Evolutionary conservation across 495 filamentous ascomycete genomes (phyloP).

Genomic region (Cercophora samala): DNA sequence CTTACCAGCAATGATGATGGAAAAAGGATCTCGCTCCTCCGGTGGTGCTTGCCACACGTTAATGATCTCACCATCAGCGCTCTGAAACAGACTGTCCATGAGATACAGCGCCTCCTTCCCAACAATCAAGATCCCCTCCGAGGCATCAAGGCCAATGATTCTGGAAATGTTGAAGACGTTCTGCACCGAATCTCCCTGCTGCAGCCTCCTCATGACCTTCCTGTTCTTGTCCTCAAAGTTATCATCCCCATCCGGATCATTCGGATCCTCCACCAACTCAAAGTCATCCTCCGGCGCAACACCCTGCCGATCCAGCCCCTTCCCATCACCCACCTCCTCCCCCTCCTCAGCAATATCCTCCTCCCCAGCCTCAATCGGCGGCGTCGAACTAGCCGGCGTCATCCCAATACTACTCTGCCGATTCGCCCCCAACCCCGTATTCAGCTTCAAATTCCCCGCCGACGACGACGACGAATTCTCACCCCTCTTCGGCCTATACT

Average conservation of each 20-base stretch:
- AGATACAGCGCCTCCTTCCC: conserved; percentile 94
- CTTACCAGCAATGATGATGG: conserved; percentile 83
- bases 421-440: conserved; percentile 34
- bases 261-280: conserved; percentile 79
- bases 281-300: conserved; percentile 77
- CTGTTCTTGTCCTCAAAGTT: conserved; percentile 95
- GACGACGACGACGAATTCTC: too few species aligned
- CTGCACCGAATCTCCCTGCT: conserved; percentile 89
- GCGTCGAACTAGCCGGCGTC: conserved; percentile 18
- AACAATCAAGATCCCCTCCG: conserved; percentile 85
- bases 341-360: conserved; percentile 33
- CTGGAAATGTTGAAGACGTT: conserved; percentile 92
- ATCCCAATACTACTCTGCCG: conserved; percentile 16
- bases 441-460: conserved; percentile 40
- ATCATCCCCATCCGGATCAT: conserved; percentile 77
- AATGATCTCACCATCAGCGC: conserved; percentile 91
- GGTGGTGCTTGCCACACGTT: conserved; percentile 89
- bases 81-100: conserved; percentile 90
- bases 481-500: conserved; percentile 84
- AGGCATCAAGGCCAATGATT: conserved; percentile 86
- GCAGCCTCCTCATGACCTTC: conserved; percentile 91
- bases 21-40: conserved; percentile 92
- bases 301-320: conserved; percentile 23
- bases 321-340: conserved; percentile 14
- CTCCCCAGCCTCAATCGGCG: conserved; percentile 15